Percentiles rank a stretch among this genome's conserved stretches.
Conservation (phyloP, 495 filamentous ascomycete genomes). For the Aspergillus ostianus region DNA sequence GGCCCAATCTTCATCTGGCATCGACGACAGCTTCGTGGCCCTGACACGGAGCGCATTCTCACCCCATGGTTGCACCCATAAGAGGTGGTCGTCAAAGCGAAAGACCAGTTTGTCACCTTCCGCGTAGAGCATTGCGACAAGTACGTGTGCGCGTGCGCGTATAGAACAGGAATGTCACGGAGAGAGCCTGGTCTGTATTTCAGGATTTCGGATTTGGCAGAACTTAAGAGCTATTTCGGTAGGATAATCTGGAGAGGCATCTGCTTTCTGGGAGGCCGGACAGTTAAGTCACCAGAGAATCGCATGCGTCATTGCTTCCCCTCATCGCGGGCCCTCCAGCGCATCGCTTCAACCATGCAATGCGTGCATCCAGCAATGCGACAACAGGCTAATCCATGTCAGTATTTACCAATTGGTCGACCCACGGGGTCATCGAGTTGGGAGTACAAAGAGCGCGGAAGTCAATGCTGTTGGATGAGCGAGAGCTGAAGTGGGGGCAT, state of each 20-base stretch:
- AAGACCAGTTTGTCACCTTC: slow-evolving; percentile 43
- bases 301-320: slow-evolving; percentile 4
- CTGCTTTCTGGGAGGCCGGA: neutral
- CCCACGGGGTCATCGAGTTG: neutral
- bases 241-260: neutral
- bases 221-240: neutral
- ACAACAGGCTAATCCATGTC: neutral
- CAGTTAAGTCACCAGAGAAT: neutral
- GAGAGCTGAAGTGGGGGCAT: neutral
- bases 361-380: slow-evolving; percentile 2
- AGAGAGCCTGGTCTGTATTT: neutral
- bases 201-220: neutral
- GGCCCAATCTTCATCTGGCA: slow-evolving; percentile 55
- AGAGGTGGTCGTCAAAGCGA: slow-evolving; percentile 50
- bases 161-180: neutral
- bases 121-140: slow-evolving; percentile 40
- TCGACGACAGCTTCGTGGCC: slow-evolving; percentile 46
- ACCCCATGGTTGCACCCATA: slow-evolving; percentile 58
- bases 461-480: neutral
- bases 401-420: neutral
- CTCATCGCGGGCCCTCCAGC: neutral
- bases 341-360: neutral
- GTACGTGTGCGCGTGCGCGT: neutral
- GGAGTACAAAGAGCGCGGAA: neutral
- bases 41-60: slow-evolving; percentile 52